phyloP scores from a whole-genome alignment of 2,329 filamentous ascomycete genomes.

The Boeremia exigua region DNA sequence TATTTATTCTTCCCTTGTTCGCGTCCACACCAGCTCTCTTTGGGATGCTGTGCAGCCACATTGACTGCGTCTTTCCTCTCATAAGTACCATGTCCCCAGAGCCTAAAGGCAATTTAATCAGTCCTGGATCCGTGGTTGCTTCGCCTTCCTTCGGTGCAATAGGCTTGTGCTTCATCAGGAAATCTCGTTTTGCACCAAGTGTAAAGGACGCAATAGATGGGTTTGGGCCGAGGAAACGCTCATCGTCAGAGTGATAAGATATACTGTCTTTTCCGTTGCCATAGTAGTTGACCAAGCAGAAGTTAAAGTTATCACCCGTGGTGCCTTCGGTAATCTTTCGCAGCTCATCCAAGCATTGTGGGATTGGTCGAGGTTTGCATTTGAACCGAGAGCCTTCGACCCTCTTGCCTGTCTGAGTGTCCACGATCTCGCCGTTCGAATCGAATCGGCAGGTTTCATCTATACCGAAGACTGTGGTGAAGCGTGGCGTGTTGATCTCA shows the following conservation, averaged over 20 bases:
- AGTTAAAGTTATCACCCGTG: conserved; percentile 74
- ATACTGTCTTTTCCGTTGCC: conserved; percentile 79
- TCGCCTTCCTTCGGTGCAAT: conserved; percentile 46
- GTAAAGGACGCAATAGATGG: conserved; percentile 79
- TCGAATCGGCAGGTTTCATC: conserved; percentile 69
- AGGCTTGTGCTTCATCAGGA: conserved; percentile 80
- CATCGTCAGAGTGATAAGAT: conserved; percentile 80
- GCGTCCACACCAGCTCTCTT: conserved; percentile 71
- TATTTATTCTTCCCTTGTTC: conserved; percentile 70
- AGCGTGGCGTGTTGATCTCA: conserved; percentile 67
- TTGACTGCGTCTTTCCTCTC: conserved; percentile 73
- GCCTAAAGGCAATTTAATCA: conserved; percentile 61
- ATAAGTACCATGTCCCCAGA: conserved; percentile 82
- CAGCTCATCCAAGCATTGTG: conserved; percentile 70
- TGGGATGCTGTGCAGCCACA: conserved; percentile 78
- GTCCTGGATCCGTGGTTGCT: conserved; percentile 47
- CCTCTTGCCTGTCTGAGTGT: conserved; percentile 52
- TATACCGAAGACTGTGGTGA: conserved; percentile 66
- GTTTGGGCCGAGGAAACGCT: conserved; percentile 72
- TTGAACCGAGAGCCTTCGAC: conserved; percentile 59
- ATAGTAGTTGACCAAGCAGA: conserved; percentile 84
- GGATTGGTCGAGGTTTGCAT: conserved; percentile 72
- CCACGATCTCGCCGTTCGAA: conserved; percentile 42
- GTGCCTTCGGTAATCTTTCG: conserved; percentile 68
- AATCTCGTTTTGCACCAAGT: conserved; percentile 74